Base-by-base conservation (phyloP, 345 rosid species). In the Isatis tinctoria region DNA sequence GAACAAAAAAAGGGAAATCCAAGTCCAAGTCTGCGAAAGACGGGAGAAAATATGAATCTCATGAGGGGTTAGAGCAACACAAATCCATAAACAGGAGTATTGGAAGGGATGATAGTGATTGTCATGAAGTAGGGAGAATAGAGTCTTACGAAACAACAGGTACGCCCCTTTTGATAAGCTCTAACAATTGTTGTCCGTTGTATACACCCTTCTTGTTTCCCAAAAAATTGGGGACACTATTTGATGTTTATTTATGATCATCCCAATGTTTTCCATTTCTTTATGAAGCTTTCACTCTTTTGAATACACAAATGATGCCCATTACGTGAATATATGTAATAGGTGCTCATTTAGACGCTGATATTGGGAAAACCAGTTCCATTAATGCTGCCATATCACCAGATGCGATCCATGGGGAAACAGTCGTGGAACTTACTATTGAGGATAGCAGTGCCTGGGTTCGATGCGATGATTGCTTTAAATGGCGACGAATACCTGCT, bases 401-500 rank as follows among this genome's bases (percentile, higher is more conserved):
- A 44, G 81, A 70, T 78, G 74, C 58, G 52, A 62, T 80, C 51
- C 81, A 82, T 82, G 65, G 68, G 63, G 88, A 85, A 49, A 20
- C 64, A 40, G 80, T 73, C 60, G 36, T 83, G 60, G 65, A 76
- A 44, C 75, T 54, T 60, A 60, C 74, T 60, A 67, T 72, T 57
- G 85, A 84, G 80, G 83, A 85, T 73, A 49, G 35, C 70, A 80
- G 74, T 85, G 98, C 99, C 10, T 95, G 99, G 99, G 99, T 92
- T 77, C 85, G 82, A 27, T 95, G 99, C 82, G 99, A 95, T 80
- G 96, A 85, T 75, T 95, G 98, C 75, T 82, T 77, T 58, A 90
- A 95, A 85, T 95, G 99, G 99, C 85, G 99, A 78, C 90, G 96
- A 28, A 92, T 95, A 71, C 87, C 92, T 43, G 88, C 87, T 80